Base-by-base conservation (phyloP, 768 basidiomycete species). In the Lactarius psammicola region DNA sequence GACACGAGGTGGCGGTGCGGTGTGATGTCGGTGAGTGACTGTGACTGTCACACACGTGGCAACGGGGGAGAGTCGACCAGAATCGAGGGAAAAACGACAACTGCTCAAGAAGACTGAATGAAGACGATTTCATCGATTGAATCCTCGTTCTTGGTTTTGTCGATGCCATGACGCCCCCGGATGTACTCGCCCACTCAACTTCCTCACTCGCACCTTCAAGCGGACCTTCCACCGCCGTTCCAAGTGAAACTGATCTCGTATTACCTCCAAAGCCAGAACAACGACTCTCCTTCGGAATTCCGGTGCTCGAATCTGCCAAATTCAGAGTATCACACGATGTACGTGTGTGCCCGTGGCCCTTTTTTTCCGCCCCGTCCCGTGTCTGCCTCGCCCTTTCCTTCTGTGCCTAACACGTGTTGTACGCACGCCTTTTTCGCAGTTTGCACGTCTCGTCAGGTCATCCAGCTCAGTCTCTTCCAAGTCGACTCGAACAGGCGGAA, bases 361-460 rank as follows among this genome's bases (percentile, higher is more conserved):
- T n/a, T n/a, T n/a, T n/a, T n/a, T n/a, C n/a, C n/a, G n/a, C 42
- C 42, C 42, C 8, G 42, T n/a, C 63, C 56, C 63, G 53, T 62
- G 69, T 70, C 66, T 59, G 71, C 73, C 67, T 66, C 66, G 64
- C 69, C 65, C 62, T 62, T 51, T 44, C 61, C 62, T 69, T 71
- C 66, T 71, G 74, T 76, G 71, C 73, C 75, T 75, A 72, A 75
- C 76, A 77, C 76, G 76, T 77, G 76, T 76, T 73, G 57, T 17
- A 59, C 65, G 63, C 69, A 67, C 68, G 63, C 65, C 67, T 62
- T 59, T n/a, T 62, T 61, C 71, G 54, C 66, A 62, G 69, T 69
- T 69, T 63, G 55, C 70, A 55, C 69, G 70, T 66, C 70, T 68
- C 56, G 60, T 70, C 63, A 40, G 69, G 26, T 65, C 69, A 20